Evolutionary conservation across 352 stramenopile genomes (phyloP).

Genomic region (Phytopythium vexans): DNA sequence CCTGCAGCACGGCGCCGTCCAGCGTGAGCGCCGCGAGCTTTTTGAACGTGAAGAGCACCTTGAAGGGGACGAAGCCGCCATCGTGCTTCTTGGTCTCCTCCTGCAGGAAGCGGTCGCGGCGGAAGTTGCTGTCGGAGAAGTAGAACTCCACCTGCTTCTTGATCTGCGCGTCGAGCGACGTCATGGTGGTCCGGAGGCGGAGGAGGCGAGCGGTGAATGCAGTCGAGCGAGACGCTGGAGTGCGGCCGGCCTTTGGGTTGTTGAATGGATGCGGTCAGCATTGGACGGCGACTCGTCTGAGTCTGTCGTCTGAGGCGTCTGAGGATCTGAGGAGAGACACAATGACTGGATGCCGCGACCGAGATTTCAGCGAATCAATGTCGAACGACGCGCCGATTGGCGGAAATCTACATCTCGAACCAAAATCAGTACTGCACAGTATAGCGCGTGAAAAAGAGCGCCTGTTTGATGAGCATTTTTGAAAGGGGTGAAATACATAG

Average conservation of each 20-base stretch:
- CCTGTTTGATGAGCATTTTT: neutral
- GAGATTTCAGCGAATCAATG: conserved; percentile 3
- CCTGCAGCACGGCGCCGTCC: conserved; percentile 61
- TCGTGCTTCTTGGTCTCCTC: conserved; percentile 82
- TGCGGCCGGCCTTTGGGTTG: neutral
- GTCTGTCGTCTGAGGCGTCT: conserved; percentile 5
- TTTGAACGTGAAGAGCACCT: conserved; percentile 90
- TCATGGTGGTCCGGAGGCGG: conserved; percentile 33
- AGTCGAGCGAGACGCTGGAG: neutral
- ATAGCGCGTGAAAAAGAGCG: neutral
- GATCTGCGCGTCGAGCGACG: conserved; percentile 63
- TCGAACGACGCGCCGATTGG: too few relatives aligned
- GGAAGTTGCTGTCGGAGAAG: conserved; percentile 92
- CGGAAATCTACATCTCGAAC: too few relatives aligned
- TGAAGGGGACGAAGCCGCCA: conserved; percentile 83
- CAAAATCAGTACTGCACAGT: too few relatives aligned
- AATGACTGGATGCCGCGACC: conserved; percentile 10
- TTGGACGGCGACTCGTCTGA: conserved; percentile 6
- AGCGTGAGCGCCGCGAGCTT: conserved; percentile 85
- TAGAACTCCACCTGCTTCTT: conserved; percentile 93
- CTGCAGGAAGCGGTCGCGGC: conserved; percentile 87
- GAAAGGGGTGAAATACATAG: neutral
- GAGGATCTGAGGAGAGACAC: neutral
- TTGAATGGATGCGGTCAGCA: conserved; percentile 9
- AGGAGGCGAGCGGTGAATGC: neutral